phyloP scores from a whole-genome alignment of 2,329 filamentous ascomycete genomes.

The Diaporthe humulicola region DNA sequence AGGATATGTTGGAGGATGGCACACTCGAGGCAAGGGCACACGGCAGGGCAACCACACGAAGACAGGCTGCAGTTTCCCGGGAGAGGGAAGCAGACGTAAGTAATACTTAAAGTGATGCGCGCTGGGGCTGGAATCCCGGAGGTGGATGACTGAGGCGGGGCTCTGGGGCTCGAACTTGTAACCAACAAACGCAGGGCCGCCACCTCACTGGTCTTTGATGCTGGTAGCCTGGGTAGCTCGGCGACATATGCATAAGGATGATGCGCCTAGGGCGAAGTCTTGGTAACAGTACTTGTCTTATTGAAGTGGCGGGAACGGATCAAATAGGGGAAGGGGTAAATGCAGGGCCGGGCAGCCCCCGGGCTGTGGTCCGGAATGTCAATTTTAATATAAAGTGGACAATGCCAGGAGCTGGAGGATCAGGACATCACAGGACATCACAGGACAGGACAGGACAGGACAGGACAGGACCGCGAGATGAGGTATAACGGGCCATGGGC shows the following conservation, averaged over 20 bases:
- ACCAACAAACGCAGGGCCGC: constrained; percentile 29
- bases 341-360: constrained; percentile 37
- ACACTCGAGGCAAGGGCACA: background rate
- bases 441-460: background rate
- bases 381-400: constrained; percentile 42
- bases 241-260: constrained; percentile 38
- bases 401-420: constrained; percentile 37
- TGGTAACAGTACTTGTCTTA: constrained; percentile 15
- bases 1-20: background rate
- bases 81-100: background rate
- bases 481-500: background rate
- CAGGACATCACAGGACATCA: background rate
- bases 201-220: constrained; percentile 21
- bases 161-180: constrained; percentile 9
- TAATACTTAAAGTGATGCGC: constrained; percentile 21
- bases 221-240: constrained; percentile 31
- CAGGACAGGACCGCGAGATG: background rate
- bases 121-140: constrained; percentile 24
- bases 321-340: constrained; percentile 29
- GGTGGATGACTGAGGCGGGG: constrained; percentile 30
- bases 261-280: constrained; percentile 11
- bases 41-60: constrained; percentile 13
- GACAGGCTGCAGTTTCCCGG: constrained; percentile 6
- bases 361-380: constrained; percentile 34
- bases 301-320: constrained; percentile 32